phyloP scores from a whole-genome alignment of 2,329 filamentous ascomycete genomes.

The Orbilia brochopaga region DNA sequence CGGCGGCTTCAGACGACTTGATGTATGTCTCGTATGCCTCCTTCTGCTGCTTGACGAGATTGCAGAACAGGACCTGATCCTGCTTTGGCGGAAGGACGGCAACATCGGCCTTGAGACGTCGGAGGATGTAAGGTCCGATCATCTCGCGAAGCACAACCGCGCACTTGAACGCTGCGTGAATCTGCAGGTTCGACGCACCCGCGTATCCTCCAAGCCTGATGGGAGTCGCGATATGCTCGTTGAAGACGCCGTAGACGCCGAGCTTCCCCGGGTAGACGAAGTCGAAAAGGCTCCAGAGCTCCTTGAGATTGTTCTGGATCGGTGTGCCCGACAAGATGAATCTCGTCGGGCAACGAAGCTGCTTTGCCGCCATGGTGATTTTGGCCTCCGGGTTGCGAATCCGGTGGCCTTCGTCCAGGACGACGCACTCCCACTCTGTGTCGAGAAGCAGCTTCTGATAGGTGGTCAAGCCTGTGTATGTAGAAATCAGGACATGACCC shows the following conservation, averaged over 20 bases:
- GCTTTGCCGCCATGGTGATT: constrained; percentile 94
- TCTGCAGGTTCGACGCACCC: constrained; percentile 90
- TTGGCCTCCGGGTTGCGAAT: constrained; percentile 95
- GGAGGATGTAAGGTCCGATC: constrained; percentile 89
- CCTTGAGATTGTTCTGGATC: constrained; percentile 94
- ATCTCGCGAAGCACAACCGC: constrained; percentile 92
- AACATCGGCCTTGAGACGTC: constrained; percentile 91
- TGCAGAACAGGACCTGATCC: constrained; percentile 96
- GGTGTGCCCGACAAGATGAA: constrained; percentile 95
- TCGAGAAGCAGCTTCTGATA: constrained; percentile 83
- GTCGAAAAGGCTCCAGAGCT: constrained; percentile 96
- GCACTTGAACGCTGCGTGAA: constrained; percentile 92
- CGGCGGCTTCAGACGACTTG: constrained; percentile 80
- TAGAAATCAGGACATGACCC: constrained; percentile 89
- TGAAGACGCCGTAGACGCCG: constrained; percentile 87
- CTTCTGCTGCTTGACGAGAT: constrained; percentile 79
- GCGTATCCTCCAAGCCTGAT: constrained; percentile 93
- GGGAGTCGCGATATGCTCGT: constrained; percentile 88
- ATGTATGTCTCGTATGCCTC: constrained; percentile 82
- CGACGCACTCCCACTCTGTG: constrained; percentile 88
- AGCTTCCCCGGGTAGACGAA: constrained; percentile 97
- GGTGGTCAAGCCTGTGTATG: constrained; percentile 92
- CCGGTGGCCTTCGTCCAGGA: constrained; percentile 96
- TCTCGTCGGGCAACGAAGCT: constrained; percentile 82
- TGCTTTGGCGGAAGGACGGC: constrained; percentile 93